phyloP scores from a whole-genome alignment of 495 filamentous ascomycete genomes.

The Hypoxylon rickii region DNA sequence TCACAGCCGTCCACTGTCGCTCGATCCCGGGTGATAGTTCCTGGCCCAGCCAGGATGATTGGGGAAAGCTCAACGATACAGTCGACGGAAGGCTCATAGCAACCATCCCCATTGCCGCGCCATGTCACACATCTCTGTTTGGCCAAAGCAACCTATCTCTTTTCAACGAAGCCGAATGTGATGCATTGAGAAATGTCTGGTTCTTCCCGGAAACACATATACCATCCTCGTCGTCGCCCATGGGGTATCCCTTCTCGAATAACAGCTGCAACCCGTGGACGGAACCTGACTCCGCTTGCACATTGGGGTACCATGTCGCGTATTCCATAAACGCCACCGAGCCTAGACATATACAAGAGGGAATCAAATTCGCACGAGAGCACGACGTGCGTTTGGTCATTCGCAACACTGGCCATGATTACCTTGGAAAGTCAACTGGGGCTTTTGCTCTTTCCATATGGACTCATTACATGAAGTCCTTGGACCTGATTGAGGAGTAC shows the following conservation, averaged over 20 bases:
- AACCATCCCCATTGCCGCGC: conserved; percentile 51
- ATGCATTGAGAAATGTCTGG: conserved; percentile 20
- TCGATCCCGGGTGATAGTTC: conserved; percentile 52
- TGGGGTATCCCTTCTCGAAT: conserved; percentile 17
- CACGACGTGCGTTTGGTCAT: conserved; percentile 53
- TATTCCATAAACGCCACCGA: conserved; percentile 58
- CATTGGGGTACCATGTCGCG: conserved; percentile 58
- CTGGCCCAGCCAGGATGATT: conserved; percentile 50
- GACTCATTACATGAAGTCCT: conserved; percentile 61
- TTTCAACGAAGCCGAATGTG: conserved; percentile 23
- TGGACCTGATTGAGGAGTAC: conserved; percentile 45
- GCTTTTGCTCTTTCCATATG: conserved; percentile 58
- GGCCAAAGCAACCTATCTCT: not conserved
- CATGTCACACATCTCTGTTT: conserved; percentile 43
- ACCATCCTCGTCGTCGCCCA: conserved; percentile 8
- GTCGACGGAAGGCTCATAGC: conserved; percentile 48
- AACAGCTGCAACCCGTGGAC: conserved; percentile 17
- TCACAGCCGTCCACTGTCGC: too few relatives aligned
- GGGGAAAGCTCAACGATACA: conserved; percentile 46
- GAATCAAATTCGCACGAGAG: conserved; percentile 51
- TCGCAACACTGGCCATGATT: conserved; percentile 54
- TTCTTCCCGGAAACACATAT: conserved; percentile 31
- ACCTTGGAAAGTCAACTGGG: conserved; percentile 50
- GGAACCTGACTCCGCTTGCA: conserved; percentile 47
- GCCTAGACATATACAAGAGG: conserved; percentile 45